phyloP scores from a whole-genome alignment of 2,329 filamentous ascomycete species.

The Arthrobotrys conoides region DNA sequence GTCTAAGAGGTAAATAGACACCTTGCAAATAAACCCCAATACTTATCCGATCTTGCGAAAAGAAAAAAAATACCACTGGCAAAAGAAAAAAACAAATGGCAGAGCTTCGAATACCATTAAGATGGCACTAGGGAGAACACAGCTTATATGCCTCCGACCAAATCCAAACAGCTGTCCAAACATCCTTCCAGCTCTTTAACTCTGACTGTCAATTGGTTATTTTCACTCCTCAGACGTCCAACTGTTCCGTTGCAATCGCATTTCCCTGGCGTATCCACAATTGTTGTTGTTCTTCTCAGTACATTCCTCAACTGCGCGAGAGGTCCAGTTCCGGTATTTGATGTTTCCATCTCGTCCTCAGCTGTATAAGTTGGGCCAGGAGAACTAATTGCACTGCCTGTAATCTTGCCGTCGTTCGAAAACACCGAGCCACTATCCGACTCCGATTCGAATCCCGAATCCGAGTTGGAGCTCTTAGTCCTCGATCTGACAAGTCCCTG shows the following conservation, averaged over 20 bases:
- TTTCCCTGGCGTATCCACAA: slow-evolving; percentile 20
- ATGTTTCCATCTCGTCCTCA: slow-evolving; percentile 40
- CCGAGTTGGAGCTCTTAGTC: slow-evolving; percentile 59
- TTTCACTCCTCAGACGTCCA: slow-evolving; percentile 44
- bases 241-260: slow-evolving; percentile 50
- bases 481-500: slow-evolving; percentile 21
- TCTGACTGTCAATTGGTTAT: slow-evolving; percentile 28
- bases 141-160: slow-evolving; percentile 40
- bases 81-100: not conserved
- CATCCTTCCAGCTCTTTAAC: slow-evolving; percentile 55
- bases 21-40: slow-evolving; percentile 9
- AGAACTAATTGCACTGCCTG: slow-evolving; percentile 17
- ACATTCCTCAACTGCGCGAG: slow-evolving; percentile 54
- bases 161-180: slow-evolving; percentile 53
- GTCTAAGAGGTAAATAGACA: slow-evolving; percentile 1
- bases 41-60: slow-evolving; percentile 19
- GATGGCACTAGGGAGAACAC: not conserved
- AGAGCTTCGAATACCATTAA: not conserved
- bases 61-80: not conserved
- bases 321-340: slow-evolving; percentile 14
- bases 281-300: slow-evolving; percentile 39
- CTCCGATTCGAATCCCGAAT: slow-evolving; percentile 59
- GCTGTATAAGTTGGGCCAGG: slow-evolving; percentile 32
- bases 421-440: slow-evolving; percentile 53
- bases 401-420: slow-evolving; percentile 38